Conservation (phyloP, 73 alveolate species). For the Paramecium bursaria region DNA sequence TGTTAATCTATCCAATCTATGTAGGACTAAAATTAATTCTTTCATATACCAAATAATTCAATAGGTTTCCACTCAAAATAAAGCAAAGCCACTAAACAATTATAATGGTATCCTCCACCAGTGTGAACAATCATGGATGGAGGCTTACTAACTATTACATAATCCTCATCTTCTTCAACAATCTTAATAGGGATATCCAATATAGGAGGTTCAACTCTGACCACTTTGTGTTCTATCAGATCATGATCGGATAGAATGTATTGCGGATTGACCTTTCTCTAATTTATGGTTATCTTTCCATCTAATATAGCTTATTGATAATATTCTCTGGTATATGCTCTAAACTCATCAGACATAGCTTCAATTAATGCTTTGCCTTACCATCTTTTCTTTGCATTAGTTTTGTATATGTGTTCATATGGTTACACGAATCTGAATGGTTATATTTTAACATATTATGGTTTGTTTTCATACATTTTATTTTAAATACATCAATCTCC, state of each 20-base stretch:
- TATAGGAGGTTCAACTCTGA: conserved; percentile 93
- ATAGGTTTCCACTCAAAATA: conserved; percentile 83
- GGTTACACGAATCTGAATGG: conserved; percentile 85
- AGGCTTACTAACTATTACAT: conserved; percentile 94
- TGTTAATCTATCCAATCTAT: conserved; percentile 97
- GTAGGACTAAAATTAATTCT: conserved; percentile 69
- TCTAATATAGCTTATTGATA: conserved; percentile 83
- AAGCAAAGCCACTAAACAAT: conserved; percentile 87
- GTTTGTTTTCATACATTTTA: conserved; percentile 37
- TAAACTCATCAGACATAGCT: conserved; percentile 85
- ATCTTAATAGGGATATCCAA: conserved; percentile 75
- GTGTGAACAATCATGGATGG: conserved; percentile 98
- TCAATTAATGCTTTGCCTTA: conserved; percentile 79
- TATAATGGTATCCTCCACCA: conserved; percentile 94
- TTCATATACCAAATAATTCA: conserved; percentile 71
- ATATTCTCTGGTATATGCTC: conserved; percentile 85
- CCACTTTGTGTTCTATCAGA: conserved; percentile 82
- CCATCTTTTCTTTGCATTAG: conserved; percentile 91
- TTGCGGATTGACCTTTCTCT: conserved; percentile 70
- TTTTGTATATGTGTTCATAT: conserved; percentile 83
- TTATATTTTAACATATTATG: conserved; percentile 32
- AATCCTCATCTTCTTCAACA: conserved; percentile 83
- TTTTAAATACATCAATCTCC: conserved; percentile 53
- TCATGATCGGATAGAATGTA: conserved; percentile 83
- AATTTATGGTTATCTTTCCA: conserved; percentile 91